A percentile compares a stretch with the other conserved stretches of the same genome.
Conservation (phyloP, 1,139 yeast genomes). For the Debaryomyces psychrophilus region DNA sequence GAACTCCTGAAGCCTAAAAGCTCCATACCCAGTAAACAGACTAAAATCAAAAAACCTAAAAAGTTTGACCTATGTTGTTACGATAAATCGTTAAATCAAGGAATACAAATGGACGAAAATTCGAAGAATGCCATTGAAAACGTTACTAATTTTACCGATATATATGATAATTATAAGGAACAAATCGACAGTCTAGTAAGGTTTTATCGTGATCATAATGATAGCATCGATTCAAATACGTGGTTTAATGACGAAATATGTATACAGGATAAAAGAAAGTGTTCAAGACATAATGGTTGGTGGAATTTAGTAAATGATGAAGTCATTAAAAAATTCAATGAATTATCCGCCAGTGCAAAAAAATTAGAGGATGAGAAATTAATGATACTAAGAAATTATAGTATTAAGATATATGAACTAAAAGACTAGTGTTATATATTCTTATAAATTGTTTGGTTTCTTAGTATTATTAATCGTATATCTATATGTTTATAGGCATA, state of each 20-base stretch:
- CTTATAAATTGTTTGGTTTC: not conserved
- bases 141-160: conserved; percentile 9
- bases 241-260: conserved; percentile 44
- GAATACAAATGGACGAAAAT: not conserved
- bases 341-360: conserved; percentile 26
- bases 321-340: conserved; percentile 33
- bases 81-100: conserved; percentile 21
- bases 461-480: no score
- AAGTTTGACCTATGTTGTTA: conserved; percentile 39
- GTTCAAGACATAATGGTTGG: conserved; percentile 73
- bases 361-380: conserved; percentile 28
- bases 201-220: conserved; percentile 12
- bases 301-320: conserved; percentile 54
- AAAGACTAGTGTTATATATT: not conserved
- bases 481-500: no score
- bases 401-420: conserved; percentile 38
- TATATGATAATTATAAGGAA: conserved; percentile 20
- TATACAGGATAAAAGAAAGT: conserved; percentile 64
- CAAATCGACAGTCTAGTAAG: conserved; percentile 12
- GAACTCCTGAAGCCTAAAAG: conserved; percentile 19
- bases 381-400: conserved; percentile 35
- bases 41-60: conserved; percentile 24
- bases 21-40: conserved; percentile 16
- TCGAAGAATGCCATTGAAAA: not conserved
- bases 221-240: conserved; percentile 20